These are phyloP conservation scores for Septoria linicola DNA, from an alignment of 2,329 filamentous ascomycete species.

Conservation along the genomic window DNA sequence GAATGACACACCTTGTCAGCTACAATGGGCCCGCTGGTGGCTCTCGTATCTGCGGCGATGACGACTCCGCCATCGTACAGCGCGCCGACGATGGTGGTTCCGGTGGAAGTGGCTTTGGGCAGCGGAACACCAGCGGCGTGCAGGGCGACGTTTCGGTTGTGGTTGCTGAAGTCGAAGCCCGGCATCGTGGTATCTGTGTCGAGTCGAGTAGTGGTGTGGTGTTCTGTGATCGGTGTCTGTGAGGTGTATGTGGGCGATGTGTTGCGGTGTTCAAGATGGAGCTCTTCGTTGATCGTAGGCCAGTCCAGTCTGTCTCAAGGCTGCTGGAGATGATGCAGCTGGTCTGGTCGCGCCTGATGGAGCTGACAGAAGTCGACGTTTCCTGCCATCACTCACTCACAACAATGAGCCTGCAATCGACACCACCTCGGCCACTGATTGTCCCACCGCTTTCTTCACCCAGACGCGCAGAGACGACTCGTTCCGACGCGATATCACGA, in stretches of 20 bases:
- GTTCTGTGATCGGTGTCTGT: slow-evolving; percentile 3
- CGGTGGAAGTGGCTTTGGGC: slow-evolving; percentile 96
- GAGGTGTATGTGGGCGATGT: slow-evolving; percentile 11
- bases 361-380: slow-evolving; percentile 16
- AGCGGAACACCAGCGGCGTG: slow-evolving; percentile 91
- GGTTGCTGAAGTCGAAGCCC: slow-evolving; percentile 99
- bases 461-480: slow-evolving; percentile 6
- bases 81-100: slow-evolving; percentile 97
- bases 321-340: slow-evolving; percentile 23
- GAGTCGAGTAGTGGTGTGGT: not conserved
- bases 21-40: slow-evolving; percentile 94
- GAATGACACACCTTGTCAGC: slow-evolving; percentile 75
- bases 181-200: slow-evolving; percentile 62
- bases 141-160: slow-evolving; percentile 96
- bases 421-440: too few relatives aligned
- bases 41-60: slow-evolving; percentile 97
- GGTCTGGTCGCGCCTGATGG: slow-evolving; percentile 12
- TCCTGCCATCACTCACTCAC: not conserved
- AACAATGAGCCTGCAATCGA: too few relatives aligned
- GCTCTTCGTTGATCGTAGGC: not conserved
- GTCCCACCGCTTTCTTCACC: slow-evolving; percentile 8
- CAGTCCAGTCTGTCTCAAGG: slow-evolving; percentile 6
- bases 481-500: slow-evolving; percentile 12
- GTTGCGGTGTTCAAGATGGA: not conserved
- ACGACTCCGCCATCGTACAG: slow-evolving; percentile 96